Conservation (phyloP, 768 basidiomycete genomes). For the Dioszegia crocea region DNA sequence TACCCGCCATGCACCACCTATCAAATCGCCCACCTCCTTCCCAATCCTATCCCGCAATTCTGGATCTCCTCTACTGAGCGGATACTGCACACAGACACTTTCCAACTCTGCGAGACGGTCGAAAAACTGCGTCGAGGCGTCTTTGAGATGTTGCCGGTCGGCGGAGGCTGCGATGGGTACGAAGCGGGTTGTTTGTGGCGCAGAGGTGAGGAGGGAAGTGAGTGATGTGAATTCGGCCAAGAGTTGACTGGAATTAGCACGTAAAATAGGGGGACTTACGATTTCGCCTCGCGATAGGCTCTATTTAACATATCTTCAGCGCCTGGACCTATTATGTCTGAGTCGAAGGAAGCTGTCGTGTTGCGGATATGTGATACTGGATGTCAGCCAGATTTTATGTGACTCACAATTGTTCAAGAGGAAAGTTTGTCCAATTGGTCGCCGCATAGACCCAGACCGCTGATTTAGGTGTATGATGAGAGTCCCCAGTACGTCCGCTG, state of each 20-base stretch:
- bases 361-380: conserved; percentile 48
- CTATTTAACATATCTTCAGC: conserved; percentile 46
- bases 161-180: conserved; percentile 25
- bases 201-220: conserved; percentile 17
- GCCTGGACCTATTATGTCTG: conserved; percentile 42
- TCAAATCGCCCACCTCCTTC: conserved; percentile 33
- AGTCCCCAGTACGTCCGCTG: conserved; percentile 43
- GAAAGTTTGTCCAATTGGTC: conserved; percentile 35
- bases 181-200: conserved; percentile 8
- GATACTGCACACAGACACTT: conserved; percentile 26
- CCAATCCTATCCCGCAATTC: conserved; percentile 42
- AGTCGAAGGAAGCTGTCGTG: conserved; percentile 36
- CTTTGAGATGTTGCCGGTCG: conserved; percentile 42
- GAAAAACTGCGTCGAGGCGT: conserved; percentile 40
- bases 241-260: conserved; percentile 22
- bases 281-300: conserved; percentile 42
- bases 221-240: conserved; percentile 33
- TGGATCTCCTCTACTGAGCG: conserved; percentile 40
- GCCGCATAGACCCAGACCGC: conserved; percentile 29
- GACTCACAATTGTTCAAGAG: conserved; percentile 46
- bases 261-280: conserved; percentile 14
- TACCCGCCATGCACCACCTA: conserved; percentile 29
- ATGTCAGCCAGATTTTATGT: background rate
- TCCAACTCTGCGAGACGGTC: conserved; percentile 40
- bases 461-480: conserved; percentile 32